phyloP scores from a whole-genome alignment of 306 rosid species.

The Dicorynia guianensis region DNA sequence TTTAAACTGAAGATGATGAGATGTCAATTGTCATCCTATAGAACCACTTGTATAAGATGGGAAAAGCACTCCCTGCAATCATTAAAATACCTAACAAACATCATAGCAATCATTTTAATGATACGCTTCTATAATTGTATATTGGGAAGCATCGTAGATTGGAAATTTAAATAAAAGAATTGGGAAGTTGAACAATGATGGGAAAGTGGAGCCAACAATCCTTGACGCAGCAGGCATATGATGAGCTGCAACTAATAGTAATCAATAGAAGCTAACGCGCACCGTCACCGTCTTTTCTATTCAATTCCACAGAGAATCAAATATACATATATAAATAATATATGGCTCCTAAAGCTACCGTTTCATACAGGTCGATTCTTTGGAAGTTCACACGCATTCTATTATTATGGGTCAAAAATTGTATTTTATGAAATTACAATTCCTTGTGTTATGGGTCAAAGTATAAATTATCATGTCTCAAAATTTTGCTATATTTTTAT shows the following conservation, averaged over 20 bases:
- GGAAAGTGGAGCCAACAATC: conserved; percentile 40
- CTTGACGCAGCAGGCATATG: conserved; percentile 32
- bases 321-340: too few relatives aligned
- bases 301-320: too few relatives aligned
- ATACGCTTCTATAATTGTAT: too few relatives aligned
- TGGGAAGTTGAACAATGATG: neutral
- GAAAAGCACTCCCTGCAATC: neutral
- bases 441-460: too few relatives aligned
- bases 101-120: neutral
- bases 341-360: too few relatives aligned
- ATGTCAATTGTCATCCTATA: conserved; percentile 33
- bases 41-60: neutral
- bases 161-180: too few relatives aligned
- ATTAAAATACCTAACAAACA: conserved; percentile 9
- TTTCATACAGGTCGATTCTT: conserved; percentile 32
- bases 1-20: too few relatives aligned
- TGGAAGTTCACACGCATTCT: conserved; percentile 45
- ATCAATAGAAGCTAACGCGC: conserved; percentile 35
- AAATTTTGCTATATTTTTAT: too few relatives aligned
- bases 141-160: too few relatives aligned
- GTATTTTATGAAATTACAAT: too few relatives aligned
- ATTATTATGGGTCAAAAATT: neutral
- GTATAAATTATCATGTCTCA: too few relatives aligned
- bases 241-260: conserved; percentile 13
- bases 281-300: conserved; percentile 45